Evolutionary conservation across 192 early-diverging fungal genomes (phyloP).

Genomic region (Piromyces sp.): DNA sequence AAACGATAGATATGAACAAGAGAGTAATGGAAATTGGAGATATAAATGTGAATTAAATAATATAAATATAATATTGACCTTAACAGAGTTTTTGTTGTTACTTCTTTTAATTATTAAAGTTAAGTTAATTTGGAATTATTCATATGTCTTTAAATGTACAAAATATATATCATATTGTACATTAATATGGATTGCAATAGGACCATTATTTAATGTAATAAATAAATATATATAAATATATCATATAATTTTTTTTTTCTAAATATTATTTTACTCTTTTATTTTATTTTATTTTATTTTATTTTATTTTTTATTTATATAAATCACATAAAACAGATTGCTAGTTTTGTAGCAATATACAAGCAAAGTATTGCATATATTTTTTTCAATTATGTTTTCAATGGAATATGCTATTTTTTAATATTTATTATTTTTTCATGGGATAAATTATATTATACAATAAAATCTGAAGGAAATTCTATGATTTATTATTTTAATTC

Average conservation of each 20-base stretch:
- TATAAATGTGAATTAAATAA: not conserved
- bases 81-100: not conserved
- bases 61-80: not conserved
- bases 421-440: not conserved
- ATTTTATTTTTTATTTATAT: no score
- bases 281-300: no score
- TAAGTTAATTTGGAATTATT: not conserved
- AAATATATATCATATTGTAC: not conserved
- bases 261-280: no score
- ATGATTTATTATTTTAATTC: not conserved
- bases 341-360: not conserved
- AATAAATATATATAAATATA: no score
- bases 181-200: not conserved
- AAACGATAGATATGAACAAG: no score
- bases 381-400: no score
- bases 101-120: not conserved
- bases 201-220: not conserved
- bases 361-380: not conserved
- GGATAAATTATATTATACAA: not conserved
- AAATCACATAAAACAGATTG: not conserved
- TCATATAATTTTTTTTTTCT: no score
- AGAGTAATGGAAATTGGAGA: not conserved
- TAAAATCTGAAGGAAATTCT: not conserved
- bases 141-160: not conserved
- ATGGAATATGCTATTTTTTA: not conserved